Base-by-base conservation (phyloP, 2,329 filamentous ascomycete genomes). In the Phialophora macrospora region DNA sequence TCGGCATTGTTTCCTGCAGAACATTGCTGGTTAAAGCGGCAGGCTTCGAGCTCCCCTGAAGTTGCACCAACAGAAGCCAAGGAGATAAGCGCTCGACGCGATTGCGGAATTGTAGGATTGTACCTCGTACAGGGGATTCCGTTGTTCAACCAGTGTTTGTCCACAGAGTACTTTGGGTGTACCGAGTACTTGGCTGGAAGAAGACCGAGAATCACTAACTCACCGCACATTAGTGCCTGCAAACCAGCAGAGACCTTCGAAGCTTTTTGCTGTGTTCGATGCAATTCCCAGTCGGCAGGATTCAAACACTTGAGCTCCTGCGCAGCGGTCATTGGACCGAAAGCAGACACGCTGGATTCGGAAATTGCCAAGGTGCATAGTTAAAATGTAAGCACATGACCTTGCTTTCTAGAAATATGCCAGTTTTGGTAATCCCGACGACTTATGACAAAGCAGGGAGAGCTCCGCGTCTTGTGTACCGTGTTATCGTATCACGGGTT, bases 331-430 rank as follows among this genome's bases (percentile, higher is more conserved):
- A 55, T n/a, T 34, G 52, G 52, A 32, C 28, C 6, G 30, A 56
- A 26, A 24, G 55, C 14, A n/a, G 22, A 22, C 51, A 14, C n/a
- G 7, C 51, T n/a, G 7, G 26, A 30, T 30, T 17, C 51, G n/a
- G 51, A 28, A 32, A 17, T 26, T 48, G 22, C 55, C 20, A 20
- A 24, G 20, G n/a, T n/a, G 38, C 4, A 12, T 28, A 56, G 41
- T 24, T 24, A 41, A 41, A 41, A 2, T 28, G 24, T 48, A 59
- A 49, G 44, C n/a, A 28, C n/a, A 11, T 4, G 11, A n/a, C 22
- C 46, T 11, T 26, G 12, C 11, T 38, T 60, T 60, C 57, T 52
- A 28, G 46, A 60, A 60, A 8, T 24, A 34, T 52, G 32, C 57
- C 48, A 34, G n/a, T 30, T 52, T 24, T 26, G 28, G 46, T 2